A percentile compares a stretch with the other conserved stretches of the same genome.
phyloP scores from a whole-genome alignment of 495 filamentous ascomycete species.

The Parathielavia hyrcaniae region DNA sequence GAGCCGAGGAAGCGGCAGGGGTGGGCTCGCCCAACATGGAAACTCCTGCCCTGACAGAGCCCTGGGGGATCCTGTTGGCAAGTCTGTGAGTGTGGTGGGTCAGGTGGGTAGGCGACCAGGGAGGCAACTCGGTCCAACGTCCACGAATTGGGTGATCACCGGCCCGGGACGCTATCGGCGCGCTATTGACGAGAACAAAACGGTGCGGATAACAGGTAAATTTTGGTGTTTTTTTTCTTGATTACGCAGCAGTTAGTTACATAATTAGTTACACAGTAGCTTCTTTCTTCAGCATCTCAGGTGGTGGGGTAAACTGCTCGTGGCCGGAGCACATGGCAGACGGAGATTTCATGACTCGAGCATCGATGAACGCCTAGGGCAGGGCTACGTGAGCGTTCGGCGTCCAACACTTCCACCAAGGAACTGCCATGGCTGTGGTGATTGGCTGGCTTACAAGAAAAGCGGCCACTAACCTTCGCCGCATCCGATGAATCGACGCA shows the following conservation, averaged over 20 bases:
- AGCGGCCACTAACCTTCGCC: too few relatives aligned
- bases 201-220: too few relatives aligned
- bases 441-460: too few relatives aligned
- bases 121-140: neutral
- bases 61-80: neutral
- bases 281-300: neutral
- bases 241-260: too few relatives aligned
- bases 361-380: neutral
- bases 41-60: neutral
- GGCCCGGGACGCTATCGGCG: conserved; percentile 11
- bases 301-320: neutral
- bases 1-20: neutral
- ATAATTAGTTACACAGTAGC: too few relatives aligned
- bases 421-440: too few relatives aligned
- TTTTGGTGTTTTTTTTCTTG: too few relatives aligned
- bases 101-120: neutral
- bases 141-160: neutral
- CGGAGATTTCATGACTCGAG: conserved; percentile 2
- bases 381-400: neutral
- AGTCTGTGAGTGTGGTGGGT: conserved; percentile 1
- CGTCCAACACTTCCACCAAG: too few relatives aligned
- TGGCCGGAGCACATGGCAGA: conserved; percentile 11
- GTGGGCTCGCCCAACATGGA: neutral
- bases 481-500: too few relatives aligned
- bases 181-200: conserved; percentile 14